Base-by-base conservation (phyloP, 1,284 basidiomycete species). In the Taiwanofungus camphoratus region DNA sequence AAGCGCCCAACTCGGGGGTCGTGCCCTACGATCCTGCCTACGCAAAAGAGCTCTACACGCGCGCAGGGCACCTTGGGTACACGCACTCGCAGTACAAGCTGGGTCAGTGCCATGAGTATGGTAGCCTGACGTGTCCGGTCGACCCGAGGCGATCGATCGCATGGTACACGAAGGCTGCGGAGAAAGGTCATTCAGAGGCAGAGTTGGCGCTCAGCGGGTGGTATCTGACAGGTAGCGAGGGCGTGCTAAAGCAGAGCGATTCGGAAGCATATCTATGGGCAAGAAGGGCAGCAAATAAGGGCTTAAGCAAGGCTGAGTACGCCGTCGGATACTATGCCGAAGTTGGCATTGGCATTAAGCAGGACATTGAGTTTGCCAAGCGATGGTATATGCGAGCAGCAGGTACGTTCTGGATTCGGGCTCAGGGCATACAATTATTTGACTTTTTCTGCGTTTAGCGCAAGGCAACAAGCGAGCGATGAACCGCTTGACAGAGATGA, bases 351-450 rank as follows among this genome's bases (percentile, higher is more conserved):
- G 96, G 96, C 19, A 88, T 97, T 58, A 93, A 93, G 68, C 87
- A 91, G 57, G 94, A 99, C 58, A 65, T 93, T 34, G 96, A 98
- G 51, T 87, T 95, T 62, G 93, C 96, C 15, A 98, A 96, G 68
- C 76, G 90, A 55, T 99, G 95, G 94, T 99, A 99, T 65, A 95
- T 96, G 90, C 82, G 96, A 33, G 91, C 93, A 36, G 92, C 93
- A 51, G 91, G 92, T 95, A 55, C 49, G 87, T 76, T 27, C 36
- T 50, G 4, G 4, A 16, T 3, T 22, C 26, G 42, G 36, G 26
- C 11, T 1, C 13, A 5, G 19, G 6, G 40, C 31, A 21, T 13
- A 6, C 29, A 13, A 36, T 5, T 19, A 41, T n/a, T 16, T 22
- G 29, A 39, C 13, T 30, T 38, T 31, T 26, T 35, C n/a, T 29